These are phyloP conservation scores for Theileria equi DNA, from an alignment of 169 alveolate species.

Conservation along the genomic window DNA sequence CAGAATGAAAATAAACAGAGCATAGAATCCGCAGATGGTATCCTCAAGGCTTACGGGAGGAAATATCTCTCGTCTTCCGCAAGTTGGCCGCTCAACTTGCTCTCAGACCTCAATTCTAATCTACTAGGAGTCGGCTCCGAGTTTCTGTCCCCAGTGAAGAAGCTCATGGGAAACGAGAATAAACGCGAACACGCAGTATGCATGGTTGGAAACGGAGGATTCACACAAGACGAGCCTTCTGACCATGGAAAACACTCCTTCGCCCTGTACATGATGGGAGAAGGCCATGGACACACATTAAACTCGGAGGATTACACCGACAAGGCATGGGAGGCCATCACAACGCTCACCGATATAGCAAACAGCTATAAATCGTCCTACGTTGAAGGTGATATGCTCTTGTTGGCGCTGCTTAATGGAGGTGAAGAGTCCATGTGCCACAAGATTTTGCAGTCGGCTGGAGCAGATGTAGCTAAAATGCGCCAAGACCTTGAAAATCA, in stretches of 20 bases:
- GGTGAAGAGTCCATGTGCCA: constrained; percentile 77
- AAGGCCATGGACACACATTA: constrained; percentile 76
- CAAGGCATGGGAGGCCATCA: constrained; percentile 86
- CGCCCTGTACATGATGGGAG: constrained; percentile 43
- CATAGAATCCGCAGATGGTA: neutral
- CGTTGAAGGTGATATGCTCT: constrained; percentile 84
- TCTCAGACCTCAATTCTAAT: neutral
- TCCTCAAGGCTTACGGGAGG: neutral
- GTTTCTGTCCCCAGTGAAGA: neutral
- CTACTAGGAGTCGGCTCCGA: too few relatives aligned
- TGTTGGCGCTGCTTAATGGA: constrained; percentile 66
- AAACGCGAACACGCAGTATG: neutral
- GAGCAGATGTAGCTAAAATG: constrained; percentile 70
- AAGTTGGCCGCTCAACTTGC: neutral
- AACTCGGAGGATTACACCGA: constrained; percentile 84
- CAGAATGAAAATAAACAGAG: constrained; percentile 29
- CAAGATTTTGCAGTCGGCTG: constrained; percentile 65
- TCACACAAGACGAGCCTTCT: too few relatives aligned
- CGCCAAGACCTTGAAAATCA: constrained; percentile 77
- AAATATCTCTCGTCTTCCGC: neutral
- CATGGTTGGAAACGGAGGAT: neutral
- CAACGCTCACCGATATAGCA: constrained; percentile 73
- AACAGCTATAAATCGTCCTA: constrained; percentile 76
- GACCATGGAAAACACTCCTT: constrained; percentile 22
- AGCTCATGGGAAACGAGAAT: neutral